phyloP scores from a whole-genome alignment of 2,329 filamentous ascomycete species.

The Apiospora phragmitis region DNA sequence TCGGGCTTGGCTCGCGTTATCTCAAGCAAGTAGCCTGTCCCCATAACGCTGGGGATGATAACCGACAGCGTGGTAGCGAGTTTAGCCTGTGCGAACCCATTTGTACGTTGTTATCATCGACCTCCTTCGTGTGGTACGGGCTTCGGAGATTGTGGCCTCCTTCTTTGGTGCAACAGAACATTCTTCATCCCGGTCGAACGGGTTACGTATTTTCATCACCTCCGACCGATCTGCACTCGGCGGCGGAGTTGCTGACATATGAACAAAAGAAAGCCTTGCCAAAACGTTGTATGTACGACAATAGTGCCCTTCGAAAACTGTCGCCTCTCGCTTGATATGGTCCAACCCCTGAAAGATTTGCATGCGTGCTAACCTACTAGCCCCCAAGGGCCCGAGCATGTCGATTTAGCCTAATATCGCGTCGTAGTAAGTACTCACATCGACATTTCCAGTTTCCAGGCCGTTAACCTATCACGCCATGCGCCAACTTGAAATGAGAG shows the following conservation, averaged over 20 bases:
- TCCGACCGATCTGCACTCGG: not conserved
- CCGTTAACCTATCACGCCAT: not conserved
- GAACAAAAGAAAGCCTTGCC: not conserved
- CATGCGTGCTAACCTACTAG: not conserved
- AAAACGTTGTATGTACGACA: not conserved
- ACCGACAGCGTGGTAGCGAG: not conserved
- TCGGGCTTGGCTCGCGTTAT: not conserved
- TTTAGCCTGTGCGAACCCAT: not conserved
- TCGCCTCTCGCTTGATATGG: not conserved
- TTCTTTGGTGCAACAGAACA: not conserved
- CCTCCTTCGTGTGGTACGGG: not conserved
- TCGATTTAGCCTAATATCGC: not conserved
- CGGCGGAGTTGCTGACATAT: not conserved
- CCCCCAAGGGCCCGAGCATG: not conserved
- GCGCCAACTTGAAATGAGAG: not conserved
- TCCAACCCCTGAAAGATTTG: not conserved
- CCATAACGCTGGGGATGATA: not conserved
- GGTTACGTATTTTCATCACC: not conserved
- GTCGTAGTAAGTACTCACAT: not conserved
- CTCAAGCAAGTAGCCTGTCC: not conserved
- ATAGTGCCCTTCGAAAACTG: not conserved
- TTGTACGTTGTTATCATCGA: not conserved
- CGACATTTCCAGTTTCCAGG: not conserved
- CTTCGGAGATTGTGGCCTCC: not conserved
- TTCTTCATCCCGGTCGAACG: not conserved